phyloP scores from a whole-genome alignment of 139 green algal species.

The Chlamydomonas sphaeroides region DNA sequence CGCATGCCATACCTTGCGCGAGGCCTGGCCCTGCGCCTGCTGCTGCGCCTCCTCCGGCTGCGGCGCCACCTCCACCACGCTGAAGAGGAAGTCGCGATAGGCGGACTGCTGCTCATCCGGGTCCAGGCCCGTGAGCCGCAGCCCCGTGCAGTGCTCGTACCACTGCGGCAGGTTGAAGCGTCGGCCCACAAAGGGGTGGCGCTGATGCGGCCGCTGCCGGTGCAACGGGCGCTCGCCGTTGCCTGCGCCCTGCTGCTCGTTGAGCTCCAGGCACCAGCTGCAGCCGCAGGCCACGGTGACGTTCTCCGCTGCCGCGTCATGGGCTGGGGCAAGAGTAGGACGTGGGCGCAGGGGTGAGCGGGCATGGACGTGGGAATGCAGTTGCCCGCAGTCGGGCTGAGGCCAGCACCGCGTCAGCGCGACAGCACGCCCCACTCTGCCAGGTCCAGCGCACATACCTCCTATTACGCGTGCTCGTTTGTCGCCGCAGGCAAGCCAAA shows the following conservation, averaged over 20 bases:
- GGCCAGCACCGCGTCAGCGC: too few relatives aligned
- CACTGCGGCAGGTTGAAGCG: constrained; percentile 29
- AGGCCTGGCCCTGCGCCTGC: neutral
- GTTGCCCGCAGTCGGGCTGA: too few relatives aligned
- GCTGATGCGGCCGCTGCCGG: neutral
- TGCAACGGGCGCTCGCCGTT: too few relatives aligned
- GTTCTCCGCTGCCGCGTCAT: constrained; percentile 2
- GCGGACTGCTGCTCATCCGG: neutral
- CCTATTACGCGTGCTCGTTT: too few relatives aligned
- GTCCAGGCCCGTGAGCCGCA: neutral
- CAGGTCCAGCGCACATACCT: too few relatives aligned
- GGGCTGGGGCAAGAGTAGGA: too few relatives aligned
- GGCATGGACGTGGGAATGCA: too few relatives aligned
- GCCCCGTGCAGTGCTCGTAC: constrained; percentile 27
- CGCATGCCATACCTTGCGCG: too few relatives aligned
- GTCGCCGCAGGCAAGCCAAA: constrained; percentile 1
- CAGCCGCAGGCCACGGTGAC: constrained; percentile 2
- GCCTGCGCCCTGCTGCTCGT: neutral
- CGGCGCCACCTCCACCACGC: neutral
- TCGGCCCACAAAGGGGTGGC: neutral
- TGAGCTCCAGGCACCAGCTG: neutral
- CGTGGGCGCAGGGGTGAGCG: neutral
- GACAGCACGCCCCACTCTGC: too few relatives aligned
- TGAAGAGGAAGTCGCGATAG: neutral
- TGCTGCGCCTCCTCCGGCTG: neutral